These are phyloP conservation scores for Colletotrichum orbiculare DNA, from an alignment of 2,329 filamentous ascomycete genomes.

Conservation along the genomic window DNA sequence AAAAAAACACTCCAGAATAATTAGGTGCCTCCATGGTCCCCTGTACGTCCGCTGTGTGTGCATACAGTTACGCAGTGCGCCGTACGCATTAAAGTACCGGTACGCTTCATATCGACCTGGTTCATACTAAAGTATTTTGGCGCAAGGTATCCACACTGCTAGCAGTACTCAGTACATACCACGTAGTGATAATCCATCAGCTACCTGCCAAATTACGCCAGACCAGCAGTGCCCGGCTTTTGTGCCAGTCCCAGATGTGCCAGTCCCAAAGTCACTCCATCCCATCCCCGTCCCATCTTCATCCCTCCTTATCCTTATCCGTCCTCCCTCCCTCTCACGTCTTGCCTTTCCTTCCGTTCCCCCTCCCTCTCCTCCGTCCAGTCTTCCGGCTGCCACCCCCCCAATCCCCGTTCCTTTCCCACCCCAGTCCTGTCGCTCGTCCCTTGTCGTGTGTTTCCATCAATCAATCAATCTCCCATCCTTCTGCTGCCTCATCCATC, in stretches of 20 bases:
- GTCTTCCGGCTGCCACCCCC: conserved; percentile 11
- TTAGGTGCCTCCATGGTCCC: neutral
- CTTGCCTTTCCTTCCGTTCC: conserved; percentile 2
- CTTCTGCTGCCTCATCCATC: conserved; percentile 36
- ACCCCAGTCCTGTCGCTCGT: conserved; percentile 20
- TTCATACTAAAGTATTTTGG: too few relatives aligned
- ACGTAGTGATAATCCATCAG: too few relatives aligned
- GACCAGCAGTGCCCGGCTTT: conserved; percentile 25
- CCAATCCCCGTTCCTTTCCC: conserved; percentile 18
- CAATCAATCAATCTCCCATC: conserved; percentile 39
- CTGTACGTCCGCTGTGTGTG: neutral
- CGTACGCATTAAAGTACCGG: too few relatives aligned
- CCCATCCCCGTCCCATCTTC: conserved; percentile 29
- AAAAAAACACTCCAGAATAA: neutral
- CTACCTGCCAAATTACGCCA: conserved; percentile 13
- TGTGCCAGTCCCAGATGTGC: conserved; percentile 29
- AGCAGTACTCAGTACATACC: too few relatives aligned
- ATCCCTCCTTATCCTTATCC: conserved; percentile 11
- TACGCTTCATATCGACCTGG: too few relatives aligned
- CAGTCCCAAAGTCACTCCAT: conserved; percentile 21
- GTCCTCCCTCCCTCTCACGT: neutral
- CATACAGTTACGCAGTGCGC: too few relatives aligned
- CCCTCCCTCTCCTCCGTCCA: conserved; percentile 12
- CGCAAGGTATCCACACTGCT: too few relatives aligned
- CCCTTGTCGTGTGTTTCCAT: conserved; percentile 39